phyloP scores from a whole-genome alignment of 2,329 filamentous ascomycete species.

The Calonectria ilicicola region DNA sequence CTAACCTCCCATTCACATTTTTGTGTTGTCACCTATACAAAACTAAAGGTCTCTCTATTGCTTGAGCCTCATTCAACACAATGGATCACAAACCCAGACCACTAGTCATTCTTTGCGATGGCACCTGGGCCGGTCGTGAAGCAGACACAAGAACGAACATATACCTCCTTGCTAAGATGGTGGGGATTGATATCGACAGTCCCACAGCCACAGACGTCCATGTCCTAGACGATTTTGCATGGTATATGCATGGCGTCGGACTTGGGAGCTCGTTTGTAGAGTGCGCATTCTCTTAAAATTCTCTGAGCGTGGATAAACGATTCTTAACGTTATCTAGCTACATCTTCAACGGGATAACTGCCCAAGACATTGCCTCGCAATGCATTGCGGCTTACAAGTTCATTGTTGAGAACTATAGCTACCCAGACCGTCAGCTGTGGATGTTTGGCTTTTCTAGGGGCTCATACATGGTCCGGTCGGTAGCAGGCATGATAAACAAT shows the following conservation, averaged over 20 bases:
- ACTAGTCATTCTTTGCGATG: constrained; percentile 33
- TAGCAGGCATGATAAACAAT: constrained; percentile 46
- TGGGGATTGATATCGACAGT: constrained; percentile 19
- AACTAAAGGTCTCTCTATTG: no score
- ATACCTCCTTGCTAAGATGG: constrained; percentile 28
- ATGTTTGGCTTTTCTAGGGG: constrained; percentile 45
- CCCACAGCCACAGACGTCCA: constrained; percentile 7
- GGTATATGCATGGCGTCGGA: constrained; percentile 20
- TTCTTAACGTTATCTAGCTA: constrained; percentile 9
- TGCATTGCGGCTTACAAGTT: constrained; percentile 29
- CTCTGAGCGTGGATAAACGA: no score
- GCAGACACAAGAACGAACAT: constrained; percentile 30
- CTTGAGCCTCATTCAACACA: not conserved
- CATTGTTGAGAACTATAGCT: constrained; percentile 33
- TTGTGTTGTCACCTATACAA: no score
- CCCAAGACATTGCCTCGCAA: constrained; percentile 20
- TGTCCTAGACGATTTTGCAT: not conserved
- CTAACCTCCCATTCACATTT: no score
- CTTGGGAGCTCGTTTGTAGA: constrained; percentile 18
- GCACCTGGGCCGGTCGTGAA: constrained; percentile 38
- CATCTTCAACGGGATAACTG: constrained; percentile 28
- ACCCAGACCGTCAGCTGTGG: constrained; percentile 37
- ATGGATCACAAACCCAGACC: not conserved
- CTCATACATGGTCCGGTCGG: constrained; percentile 38
- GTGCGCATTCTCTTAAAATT: not conserved